Conservation (phyloP, 2,329 filamentous ascomycete species). For the Colletotrichum truncatum region DNA sequence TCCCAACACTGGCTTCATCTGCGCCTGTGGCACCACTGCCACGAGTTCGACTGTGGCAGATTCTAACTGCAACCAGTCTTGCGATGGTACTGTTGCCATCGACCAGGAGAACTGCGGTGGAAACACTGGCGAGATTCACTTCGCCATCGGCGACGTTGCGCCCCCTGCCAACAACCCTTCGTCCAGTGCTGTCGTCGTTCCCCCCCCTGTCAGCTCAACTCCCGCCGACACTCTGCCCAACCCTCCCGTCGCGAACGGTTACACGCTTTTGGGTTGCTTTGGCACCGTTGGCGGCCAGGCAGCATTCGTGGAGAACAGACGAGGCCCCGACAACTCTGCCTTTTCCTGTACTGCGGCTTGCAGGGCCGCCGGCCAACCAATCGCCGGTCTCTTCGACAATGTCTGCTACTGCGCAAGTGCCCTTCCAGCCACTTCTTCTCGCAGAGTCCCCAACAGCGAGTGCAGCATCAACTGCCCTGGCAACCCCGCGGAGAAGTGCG, state of each 20-base stretch:
- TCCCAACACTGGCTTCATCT: neutral
- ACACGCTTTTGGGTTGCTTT: constrained; percentile 38
- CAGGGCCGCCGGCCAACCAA: too few species aligned
- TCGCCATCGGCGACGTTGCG: too few species aligned
- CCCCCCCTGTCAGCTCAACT: neutral
- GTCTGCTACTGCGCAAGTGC: constrained; percentile 44
- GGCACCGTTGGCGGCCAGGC: constrained; percentile 33
- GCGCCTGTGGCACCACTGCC: neutral
- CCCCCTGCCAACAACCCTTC: too few species aligned
- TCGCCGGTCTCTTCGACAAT: constrained; percentile 37
- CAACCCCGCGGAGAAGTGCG: constrained; percentile 34
- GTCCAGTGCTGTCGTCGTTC: too few species aligned
- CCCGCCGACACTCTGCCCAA: neutral
- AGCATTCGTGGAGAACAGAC: constrained; percentile 34
- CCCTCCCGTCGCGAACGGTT: constrained; percentile 33
- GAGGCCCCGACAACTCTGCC: constrained; percentile 39
- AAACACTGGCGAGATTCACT: too few species aligned
- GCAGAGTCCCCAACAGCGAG: constrained; percentile 20
- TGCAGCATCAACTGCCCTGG: constrained; percentile 42
- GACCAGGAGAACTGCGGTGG: too few species aligned
- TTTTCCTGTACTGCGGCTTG: constrained; percentile 33
- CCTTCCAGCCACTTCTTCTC: constrained; percentile 13
- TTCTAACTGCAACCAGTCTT: neutral
- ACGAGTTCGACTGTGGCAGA: too few species aligned
- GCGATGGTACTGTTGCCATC: neutral